Evolutionary conservation across 805 yeast genomes (phyloP).

Genomic region (Jamesozyma spencerorum): DNA sequence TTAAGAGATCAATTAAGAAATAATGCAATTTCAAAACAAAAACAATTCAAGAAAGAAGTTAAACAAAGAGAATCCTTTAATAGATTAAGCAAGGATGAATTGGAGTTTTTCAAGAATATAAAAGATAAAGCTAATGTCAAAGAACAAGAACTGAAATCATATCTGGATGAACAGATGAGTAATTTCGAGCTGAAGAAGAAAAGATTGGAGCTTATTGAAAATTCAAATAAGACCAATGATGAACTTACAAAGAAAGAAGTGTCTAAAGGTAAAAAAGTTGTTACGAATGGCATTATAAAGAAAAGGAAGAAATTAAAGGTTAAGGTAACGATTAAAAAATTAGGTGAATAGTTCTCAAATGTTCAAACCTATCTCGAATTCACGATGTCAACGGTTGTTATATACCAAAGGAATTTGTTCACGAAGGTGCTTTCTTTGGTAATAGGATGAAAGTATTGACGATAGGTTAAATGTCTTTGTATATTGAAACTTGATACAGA

Average conservation of each 20-base stretch:
- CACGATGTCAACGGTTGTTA: too few species aligned
- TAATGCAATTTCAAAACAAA: conserved; percentile 23
- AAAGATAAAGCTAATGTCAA: conserved; percentile 5
- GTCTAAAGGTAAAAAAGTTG: neutral
- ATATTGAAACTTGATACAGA: too few species aligned
- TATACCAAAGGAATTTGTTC: too few species aligned
- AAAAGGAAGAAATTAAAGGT: conserved; percentile 6
- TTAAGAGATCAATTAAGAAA: conserved; percentile 24
- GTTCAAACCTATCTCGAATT: neutral
- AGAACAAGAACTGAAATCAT: conserved; percentile 7
- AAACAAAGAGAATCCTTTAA: conserved; percentile 24
- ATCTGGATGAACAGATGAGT: conserved; percentile 1
- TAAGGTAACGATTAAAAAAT: conserved; percentile 5
- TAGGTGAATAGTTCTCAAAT: conserved; percentile 1
- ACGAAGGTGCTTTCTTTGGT: too few species aligned
- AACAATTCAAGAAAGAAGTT: conserved; percentile 16
- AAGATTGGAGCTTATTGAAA: neutral
- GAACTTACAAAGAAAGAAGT: neutral
- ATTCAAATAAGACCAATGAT: too few species aligned
- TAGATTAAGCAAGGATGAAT: conserved; percentile 19
- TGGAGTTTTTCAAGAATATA: conserved; percentile 12
- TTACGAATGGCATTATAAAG: conserved; percentile 3
- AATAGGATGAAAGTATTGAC: too few species aligned
- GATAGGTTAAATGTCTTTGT: too few species aligned
- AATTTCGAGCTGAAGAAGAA: conserved; percentile 6